Conservation (phyloP, 441 rosid species). For the Populus trichocarpa region DNA sequence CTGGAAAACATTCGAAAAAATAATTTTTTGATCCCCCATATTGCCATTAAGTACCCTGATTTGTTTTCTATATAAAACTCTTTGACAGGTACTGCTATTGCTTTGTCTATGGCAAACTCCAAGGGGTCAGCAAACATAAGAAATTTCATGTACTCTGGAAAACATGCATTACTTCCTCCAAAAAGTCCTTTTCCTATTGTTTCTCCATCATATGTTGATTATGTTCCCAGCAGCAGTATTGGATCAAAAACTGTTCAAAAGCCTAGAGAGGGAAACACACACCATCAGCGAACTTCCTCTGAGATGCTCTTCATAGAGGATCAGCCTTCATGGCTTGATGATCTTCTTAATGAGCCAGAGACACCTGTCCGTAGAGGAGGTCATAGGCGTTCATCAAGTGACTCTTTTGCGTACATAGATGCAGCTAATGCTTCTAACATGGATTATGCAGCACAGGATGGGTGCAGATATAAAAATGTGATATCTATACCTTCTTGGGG, state of each 20-base stretch:
- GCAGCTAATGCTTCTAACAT: slow-evolving; percentile 54
- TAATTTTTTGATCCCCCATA: neutral
- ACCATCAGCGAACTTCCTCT: slow-evolving; percentile 93
- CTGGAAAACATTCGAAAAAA: neutral
- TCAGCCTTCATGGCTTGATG: slow-evolving; percentile 99
- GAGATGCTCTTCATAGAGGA: slow-evolving; percentile 83
- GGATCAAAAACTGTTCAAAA: slow-evolving; percentile 74
- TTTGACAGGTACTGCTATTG: slow-evolving; percentile 29
- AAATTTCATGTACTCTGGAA: slow-evolving; percentile 68
- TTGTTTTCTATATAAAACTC: neutral
- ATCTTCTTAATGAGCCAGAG: slow-evolving; percentile 96
- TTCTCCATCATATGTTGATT: slow-evolving; percentile 65
- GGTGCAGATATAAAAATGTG: slow-evolving; percentile 44
- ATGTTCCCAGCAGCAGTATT: slow-evolving; percentile 46
- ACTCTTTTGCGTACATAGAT: slow-evolving; percentile 90
- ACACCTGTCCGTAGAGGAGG: slow-evolving; percentile 86
- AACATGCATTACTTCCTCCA: slow-evolving; percentile 89
- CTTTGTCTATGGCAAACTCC: slow-evolving; percentile 65
- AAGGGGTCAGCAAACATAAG: slow-evolving; percentile 72
- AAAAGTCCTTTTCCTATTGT: slow-evolving; percentile 82
- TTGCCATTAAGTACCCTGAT: neutral
- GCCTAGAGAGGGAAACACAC: slow-evolving; percentile 50
- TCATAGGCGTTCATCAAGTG: slow-evolving; percentile 99
- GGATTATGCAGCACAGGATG: slow-evolving; percentile 62
- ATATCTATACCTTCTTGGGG: slow-evolving; percentile 54